A percentile compares a stretch with the other conserved stretches of the same genome.
Conservation (phyloP, 306 rosid genomes). For the apple (Malus domestica) region DNA sequence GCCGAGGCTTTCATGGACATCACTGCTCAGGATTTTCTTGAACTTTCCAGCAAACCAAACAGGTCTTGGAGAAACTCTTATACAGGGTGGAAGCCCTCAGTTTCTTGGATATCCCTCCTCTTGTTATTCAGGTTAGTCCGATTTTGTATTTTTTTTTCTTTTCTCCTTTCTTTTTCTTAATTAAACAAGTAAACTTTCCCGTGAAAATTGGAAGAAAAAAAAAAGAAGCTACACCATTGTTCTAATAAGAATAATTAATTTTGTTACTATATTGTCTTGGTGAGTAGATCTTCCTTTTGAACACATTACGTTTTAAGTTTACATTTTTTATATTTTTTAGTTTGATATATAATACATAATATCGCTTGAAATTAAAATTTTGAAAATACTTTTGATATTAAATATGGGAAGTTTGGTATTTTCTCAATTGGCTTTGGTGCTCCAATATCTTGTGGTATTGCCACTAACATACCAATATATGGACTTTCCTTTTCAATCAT, state of each 20-base stretch:
- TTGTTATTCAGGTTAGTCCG: constrained; percentile 59
- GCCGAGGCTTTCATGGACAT: constrained; percentile 72
- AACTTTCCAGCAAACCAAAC: constrained; percentile 45
- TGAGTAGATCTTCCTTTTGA: no score
- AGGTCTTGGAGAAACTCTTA: constrained; percentile 67
- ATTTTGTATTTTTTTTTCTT: not conserved
- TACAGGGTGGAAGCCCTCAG: constrained; percentile 48
- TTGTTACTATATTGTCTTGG: not conserved
- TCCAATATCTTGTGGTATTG: constrained; percentile 2
- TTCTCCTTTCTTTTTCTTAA: not conserved
- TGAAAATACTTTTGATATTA: not conserved
- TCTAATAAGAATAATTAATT: not conserved
- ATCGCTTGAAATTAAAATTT: not conserved
- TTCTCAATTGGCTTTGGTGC: not conserved
- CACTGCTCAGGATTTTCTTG: constrained; percentile 45
- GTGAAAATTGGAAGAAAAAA: not conserved
- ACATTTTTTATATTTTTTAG: not conserved
- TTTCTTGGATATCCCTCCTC: constrained; percentile 83
- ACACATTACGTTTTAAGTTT: no score
- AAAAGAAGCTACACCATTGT: not conserved
- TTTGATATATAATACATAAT: not conserved
- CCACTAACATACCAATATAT: not conserved
- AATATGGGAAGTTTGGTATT: constrained; percentile 3
- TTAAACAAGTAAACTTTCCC: not conserved
- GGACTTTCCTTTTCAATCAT: not conserved